Evolutionary conservation across 257 asterid genomes (phyloP).

Genomic region (Buddleja alternifolia): DNA sequence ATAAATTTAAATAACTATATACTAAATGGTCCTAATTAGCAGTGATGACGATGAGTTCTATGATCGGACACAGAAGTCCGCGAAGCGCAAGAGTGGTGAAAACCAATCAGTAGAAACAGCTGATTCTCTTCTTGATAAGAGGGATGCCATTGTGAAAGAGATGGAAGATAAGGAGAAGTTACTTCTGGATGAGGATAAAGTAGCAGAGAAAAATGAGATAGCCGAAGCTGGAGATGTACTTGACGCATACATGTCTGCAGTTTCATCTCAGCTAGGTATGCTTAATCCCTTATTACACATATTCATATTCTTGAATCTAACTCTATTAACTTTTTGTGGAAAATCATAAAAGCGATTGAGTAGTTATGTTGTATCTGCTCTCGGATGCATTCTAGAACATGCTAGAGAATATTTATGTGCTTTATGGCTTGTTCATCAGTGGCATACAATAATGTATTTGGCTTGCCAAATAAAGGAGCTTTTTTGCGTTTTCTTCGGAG

Average conservation of each 20-base stretch:
- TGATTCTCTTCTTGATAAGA: constrained; percentile 95
- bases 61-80: constrained; percentile 77
- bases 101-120: constrained; percentile 88
- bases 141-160: constrained; percentile 61
- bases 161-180: constrained; percentile 67
- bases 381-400: constrained; percentile 6
- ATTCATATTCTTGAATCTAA: background rate
- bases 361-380: background rate
- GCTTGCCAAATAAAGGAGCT: background rate
- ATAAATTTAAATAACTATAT: constrained; percentile 8
- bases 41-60: constrained; percentile 95
- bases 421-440: background rate
- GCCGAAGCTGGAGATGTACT: constrained; percentile 86
- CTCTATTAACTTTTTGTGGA: constrained; percentile 1
- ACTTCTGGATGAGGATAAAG: constrained; percentile 56
- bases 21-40: constrained; percentile 34
- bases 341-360: background rate
- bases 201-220: constrained; percentile 40
- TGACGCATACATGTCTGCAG: constrained; percentile 89
- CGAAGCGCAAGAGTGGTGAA: constrained; percentile 64
- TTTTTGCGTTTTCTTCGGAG: too few relatives aligned
- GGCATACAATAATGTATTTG: background rate
- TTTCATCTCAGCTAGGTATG: constrained; percentile 92
- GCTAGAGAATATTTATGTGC: background rate
- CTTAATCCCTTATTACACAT: constrained; percentile 13